phyloP scores from a whole-genome alignment of 2,329 filamentous ascomycete species.

The Chaetomiaceae sp. region DNA sequence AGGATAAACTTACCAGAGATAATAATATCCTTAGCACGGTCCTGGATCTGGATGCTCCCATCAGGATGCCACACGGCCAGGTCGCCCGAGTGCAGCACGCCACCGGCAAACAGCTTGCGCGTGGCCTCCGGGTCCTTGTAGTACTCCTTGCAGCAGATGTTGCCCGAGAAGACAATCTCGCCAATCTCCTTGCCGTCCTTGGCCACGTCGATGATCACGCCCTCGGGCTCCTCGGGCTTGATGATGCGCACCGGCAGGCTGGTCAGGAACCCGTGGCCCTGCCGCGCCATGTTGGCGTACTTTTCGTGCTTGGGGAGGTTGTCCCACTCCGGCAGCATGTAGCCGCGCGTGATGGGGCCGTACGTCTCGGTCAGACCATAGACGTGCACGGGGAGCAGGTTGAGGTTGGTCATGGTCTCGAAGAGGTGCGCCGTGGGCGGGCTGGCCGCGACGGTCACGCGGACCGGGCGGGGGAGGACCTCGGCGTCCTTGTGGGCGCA shows the following conservation, averaged over 20 bases:
- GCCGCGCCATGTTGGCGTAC: conserved; percentile 85
- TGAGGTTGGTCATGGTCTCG: conserved; percentile 77
- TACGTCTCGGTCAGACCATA: conserved; percentile 90
- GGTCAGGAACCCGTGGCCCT: conserved; percentile 87
- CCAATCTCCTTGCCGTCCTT: conserved; percentile 47
- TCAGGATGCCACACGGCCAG: conserved; percentile 90
- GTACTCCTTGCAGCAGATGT: conserved; percentile 89
- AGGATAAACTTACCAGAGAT: conserved; percentile 68
- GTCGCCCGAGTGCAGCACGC: conserved; percentile 83
- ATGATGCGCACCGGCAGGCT: conserved; percentile 77
- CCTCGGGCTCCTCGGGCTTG: conserved; percentile 68
- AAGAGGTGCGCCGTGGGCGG: conserved; percentile 89
- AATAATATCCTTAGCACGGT: conserved; percentile 96
- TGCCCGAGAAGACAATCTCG: conserved; percentile 71
- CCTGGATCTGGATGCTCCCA: conserved; percentile 84
- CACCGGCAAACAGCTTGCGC: conserved; percentile 78
- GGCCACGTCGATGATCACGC: conserved; percentile 52
- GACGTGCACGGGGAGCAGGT: conserved; percentile 86
- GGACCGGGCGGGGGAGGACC: conserved; percentile 63
- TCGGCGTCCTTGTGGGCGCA: conserved; percentile 75
- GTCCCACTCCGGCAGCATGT: conserved; percentile 84
- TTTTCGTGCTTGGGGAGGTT: conserved; percentile 65
- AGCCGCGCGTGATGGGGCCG: conserved; percentile 92
- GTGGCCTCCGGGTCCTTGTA: conserved; percentile 87
- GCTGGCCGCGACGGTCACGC: conserved; percentile 87